Evolutionary conservation across 352 stramenopile genomes (phyloP).

Genomic region (Globisporangium carolinianum): DNA sequence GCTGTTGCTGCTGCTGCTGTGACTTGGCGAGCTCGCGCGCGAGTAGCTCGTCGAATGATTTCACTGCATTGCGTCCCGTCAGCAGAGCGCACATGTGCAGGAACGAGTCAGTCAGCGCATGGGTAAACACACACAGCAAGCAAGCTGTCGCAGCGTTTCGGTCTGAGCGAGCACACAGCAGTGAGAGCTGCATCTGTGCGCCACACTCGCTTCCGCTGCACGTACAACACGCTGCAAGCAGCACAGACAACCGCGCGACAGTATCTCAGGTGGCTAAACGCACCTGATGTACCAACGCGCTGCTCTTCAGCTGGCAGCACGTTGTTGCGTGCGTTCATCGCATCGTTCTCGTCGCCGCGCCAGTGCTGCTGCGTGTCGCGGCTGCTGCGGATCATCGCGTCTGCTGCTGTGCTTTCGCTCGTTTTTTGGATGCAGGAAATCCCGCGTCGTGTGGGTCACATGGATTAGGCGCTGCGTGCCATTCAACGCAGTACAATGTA

Average conservation of each 20-base stretch:
- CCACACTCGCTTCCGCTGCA: no score
- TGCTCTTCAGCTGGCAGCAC: constrained; percentile 8
- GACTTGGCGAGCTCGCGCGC: constrained; percentile 50
- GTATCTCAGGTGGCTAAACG: not conserved
- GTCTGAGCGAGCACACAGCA: no score
- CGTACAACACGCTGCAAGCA: not conserved
- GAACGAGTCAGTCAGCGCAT: no score
- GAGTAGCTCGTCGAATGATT: constrained; percentile 63
- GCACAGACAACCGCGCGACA: not conserved
- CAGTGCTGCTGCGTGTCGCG: constrained; percentile 6
- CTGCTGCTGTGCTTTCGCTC: no score
- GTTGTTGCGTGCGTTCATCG: constrained; percentile 2
- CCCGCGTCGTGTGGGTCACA: no score
- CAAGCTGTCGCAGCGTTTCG: no score
- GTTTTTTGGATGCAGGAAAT: no score
- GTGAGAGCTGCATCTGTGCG: no score
- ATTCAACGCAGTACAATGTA: no score
- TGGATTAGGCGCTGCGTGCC: no score
- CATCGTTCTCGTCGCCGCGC: constrained; percentile 6
- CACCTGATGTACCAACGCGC: constrained; percentile 11
- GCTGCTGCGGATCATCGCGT: not conserved
- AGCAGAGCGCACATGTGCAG: no score
- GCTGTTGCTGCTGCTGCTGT: constrained; percentile 6
- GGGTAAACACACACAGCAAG: not conserved
- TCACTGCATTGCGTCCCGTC: constrained; percentile 14